Percentiles rank a stretch among this genome's conserved stretches.
Conservation (phyloP, 306 rosid species). For the Erythrophleum fordii region DNA sequence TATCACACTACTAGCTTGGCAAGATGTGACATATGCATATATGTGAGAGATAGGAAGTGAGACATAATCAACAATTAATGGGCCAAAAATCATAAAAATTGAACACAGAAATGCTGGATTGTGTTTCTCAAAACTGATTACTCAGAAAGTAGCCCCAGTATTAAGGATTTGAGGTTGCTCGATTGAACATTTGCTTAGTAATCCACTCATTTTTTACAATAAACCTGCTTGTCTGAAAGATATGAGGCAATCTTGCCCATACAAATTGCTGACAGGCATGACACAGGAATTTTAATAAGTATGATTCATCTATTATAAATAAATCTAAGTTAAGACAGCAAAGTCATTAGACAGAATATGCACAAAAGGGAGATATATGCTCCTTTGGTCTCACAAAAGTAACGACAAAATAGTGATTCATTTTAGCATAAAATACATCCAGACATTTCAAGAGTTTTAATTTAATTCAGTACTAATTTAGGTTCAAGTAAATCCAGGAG, state of each 20-base stretch:
- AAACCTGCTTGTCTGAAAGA: background rate
- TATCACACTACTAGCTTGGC: background rate
- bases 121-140: background rate
- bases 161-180: slow-evolving; percentile 1
- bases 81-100: background rate
- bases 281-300: background rate
- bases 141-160: background rate
- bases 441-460: background rate
- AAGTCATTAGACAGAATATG: background rate
- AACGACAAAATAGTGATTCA: background rate
- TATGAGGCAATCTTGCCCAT: background rate
- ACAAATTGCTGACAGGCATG: background rate
- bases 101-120: background rate
- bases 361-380: background rate
- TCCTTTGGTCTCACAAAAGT: background rate
- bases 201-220: slow-evolving; percentile 4
- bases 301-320: background rate
- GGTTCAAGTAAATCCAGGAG: background rate
- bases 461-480: background rate
- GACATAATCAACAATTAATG: background rate
- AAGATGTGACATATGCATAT: slow-evolving; percentile 1
- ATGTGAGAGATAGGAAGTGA: slow-evolving; percentile 16
- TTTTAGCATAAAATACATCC: background rate
- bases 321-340: background rate
- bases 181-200: background rate